phyloP scores from a whole-genome alignment of 75 land plant species.

The Gnetum montanum region DNA sequence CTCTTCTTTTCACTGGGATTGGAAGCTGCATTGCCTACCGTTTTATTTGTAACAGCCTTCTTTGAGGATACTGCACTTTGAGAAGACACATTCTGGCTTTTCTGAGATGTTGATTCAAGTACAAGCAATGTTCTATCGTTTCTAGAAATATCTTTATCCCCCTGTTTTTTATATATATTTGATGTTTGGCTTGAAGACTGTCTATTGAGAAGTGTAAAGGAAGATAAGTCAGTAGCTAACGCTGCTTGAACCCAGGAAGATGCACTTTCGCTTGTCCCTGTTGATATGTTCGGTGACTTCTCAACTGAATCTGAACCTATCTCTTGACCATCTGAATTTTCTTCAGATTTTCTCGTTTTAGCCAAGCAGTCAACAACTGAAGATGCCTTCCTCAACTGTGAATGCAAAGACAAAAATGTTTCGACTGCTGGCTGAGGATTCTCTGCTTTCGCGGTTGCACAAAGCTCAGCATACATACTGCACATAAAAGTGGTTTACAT shows the following conservation, averaged over 20 bases:
- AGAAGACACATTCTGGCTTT: slow-evolving; percentile 12
- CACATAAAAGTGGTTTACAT: slow-evolving; percentile 3
- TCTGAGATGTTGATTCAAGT: slow-evolving; percentile 9
- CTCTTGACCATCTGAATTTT: slow-evolving; percentile 19
- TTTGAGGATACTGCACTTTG: slow-evolving; percentile 14
- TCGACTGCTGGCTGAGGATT: slow-evolving; percentile 79
- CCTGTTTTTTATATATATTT: not conserved
- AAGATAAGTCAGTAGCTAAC: slow-evolving; percentile 58
- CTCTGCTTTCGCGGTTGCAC: slow-evolving; percentile 59
- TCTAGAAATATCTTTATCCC: not conserved
- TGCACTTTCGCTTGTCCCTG: slow-evolving; percentile 40
- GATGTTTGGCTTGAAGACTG: slow-evolving; percentile 3
- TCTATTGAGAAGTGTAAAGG: slow-evolving; percentile 50
- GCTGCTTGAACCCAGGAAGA: slow-evolving; percentile 80
- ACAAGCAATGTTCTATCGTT: slow-evolving; percentile 1
- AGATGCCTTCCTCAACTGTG: slow-evolving; percentile 34
- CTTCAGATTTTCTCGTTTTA: slow-evolving; percentile 12
- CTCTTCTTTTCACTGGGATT: slow-evolving; percentile 1
- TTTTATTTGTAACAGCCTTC: not conserved
- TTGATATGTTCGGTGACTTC: slow-evolving; percentile 38
- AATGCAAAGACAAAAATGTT: slow-evolving; percentile 49
- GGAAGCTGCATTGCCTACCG: not conserved
- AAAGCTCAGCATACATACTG: slow-evolving; percentile 78
- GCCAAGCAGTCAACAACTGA: slow-evolving; percentile 51
- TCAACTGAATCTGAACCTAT: slow-evolving; percentile 15